These are phyloP conservation scores for Talaromyces thailandensis DNA, from an alignment of 495 filamentous ascomycete genomes.

Conservation along the genomic window DNA sequence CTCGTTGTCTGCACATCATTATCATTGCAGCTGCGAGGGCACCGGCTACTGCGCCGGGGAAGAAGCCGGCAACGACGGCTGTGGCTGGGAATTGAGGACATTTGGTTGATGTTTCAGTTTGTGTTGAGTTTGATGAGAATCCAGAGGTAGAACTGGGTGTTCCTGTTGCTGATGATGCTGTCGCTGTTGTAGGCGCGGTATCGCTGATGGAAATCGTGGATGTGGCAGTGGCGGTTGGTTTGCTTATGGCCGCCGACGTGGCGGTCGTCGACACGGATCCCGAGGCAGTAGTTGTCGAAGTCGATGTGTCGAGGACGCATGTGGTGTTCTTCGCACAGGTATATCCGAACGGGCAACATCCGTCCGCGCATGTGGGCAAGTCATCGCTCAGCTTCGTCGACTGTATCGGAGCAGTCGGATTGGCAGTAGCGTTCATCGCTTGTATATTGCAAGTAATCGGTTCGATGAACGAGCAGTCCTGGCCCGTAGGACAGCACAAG, in stretches of 20 bases:
- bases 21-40: conserved; percentile 34
- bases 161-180: conserved; percentile 11
- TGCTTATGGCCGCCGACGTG: conserved; percentile 14
- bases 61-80: conserved; percentile 53
- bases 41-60: conserved; percentile 51
- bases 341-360: conserved; percentile 76
- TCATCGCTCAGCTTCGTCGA: conserved; percentile 52
- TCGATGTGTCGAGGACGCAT: conserved; percentile 29
- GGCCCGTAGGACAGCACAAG: conserved; percentile 66
- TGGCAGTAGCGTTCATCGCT: conserved; percentile 51
- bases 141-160: conserved; percentile 9
- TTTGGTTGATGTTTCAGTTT: conserved; percentile 8
- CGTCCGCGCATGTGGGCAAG: conserved; percentile 47
- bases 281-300: conserved; percentile 21
- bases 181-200: conserved; percentile 11
- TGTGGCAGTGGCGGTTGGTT: conserved; percentile 5
- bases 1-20: conserved; percentile 32
- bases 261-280: conserved; percentile 19
- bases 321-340: conserved; percentile 45
- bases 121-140: conserved; percentile 12
- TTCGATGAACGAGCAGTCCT: conserved; percentile 54
- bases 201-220: neutral
- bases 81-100: conserved; percentile 37
- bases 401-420: conserved; percentile 57
- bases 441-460: conserved; percentile 64